These are phyloP conservation scores for Ascochyta pisi DNA, from an alignment of 2,329 filamentous ascomycete genomes.

Conservation along the genomic window DNA sequence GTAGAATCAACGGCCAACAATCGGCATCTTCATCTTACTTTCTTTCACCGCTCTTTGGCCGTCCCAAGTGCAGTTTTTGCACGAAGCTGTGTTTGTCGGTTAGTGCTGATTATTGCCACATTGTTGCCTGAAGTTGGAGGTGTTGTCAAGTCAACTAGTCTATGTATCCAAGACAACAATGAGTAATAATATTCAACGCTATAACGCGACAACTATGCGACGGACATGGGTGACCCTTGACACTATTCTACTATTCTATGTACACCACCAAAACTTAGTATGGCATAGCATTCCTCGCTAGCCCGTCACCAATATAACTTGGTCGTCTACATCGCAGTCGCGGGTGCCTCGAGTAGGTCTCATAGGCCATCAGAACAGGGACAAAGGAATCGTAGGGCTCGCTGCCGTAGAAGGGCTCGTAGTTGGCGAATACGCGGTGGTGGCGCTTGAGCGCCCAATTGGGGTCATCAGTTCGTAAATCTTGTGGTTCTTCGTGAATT, in stretches of 20 bases:
- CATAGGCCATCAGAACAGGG: slow-evolving; percentile 31
- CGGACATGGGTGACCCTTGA: slow-evolving; percentile 15
- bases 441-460: slow-evolving; percentile 38
- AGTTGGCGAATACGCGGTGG: slow-evolving; percentile 17
- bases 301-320: slow-evolving; percentile 28
- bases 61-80: background rate
- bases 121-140: slow-evolving; percentile 12
- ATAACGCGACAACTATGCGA: slow-evolving; percentile 21
- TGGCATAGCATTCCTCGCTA: slow-evolving; percentile 28
- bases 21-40: slow-evolving; percentile 1
- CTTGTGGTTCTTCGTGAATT: slow-evolving; percentile 10
- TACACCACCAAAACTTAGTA: slow-evolving; percentile 10
- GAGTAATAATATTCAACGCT: slow-evolving; percentile 20
- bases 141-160: slow-evolving; percentile 18
- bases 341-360: slow-evolving; percentile 24
- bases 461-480: slow-evolving; percentile 28
- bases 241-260: slow-evolving; percentile 9
- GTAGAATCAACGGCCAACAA: slow-evolving; percentile 9
- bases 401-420: slow-evolving; percentile 30
- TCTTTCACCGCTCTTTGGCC: slow-evolving; percentile 18
- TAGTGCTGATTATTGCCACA: background rate
- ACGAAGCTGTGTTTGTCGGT: background rate
- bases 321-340: slow-evolving; percentile 28
- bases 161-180: slow-evolving; percentile 19
- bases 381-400: slow-evolving; percentile 37